Conservation (phyloP, 257 asterid genomes). For the Parsonsia alboflavescens region DNA sequence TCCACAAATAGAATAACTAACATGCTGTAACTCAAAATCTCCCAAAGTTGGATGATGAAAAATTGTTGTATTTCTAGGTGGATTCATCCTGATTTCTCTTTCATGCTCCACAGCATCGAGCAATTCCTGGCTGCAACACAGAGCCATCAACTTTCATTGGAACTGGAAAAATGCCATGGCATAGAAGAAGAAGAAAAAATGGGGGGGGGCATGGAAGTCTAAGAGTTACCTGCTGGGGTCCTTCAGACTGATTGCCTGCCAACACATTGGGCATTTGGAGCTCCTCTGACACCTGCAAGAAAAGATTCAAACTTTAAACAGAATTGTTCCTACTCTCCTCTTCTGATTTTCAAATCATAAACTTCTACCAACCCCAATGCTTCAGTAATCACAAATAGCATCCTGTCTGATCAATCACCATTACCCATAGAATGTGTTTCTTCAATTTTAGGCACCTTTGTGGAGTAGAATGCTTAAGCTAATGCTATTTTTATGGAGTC, state of each 20-base stretch:
- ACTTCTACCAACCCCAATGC: background rate
- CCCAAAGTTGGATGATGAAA: constrained; percentile 96
- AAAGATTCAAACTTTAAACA: background rate
- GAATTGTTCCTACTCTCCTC: background rate
- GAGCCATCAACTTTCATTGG: constrained; percentile 8
- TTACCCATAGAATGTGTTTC: background rate
- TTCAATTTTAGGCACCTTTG: background rate
- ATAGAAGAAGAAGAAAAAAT: background rate
- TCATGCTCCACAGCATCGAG: constrained; percentile 93
- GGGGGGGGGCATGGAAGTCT: background rate
- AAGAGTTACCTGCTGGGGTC: constrained; percentile 66
- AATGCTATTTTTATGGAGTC: background rate
- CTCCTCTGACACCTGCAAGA: constrained; percentile 83
- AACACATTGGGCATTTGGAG: constrained; percentile 94
- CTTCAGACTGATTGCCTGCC: constrained; percentile 77
- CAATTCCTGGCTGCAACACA: constrained; percentile 78
- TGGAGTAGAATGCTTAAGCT: background rate
- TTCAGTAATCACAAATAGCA: background rate
- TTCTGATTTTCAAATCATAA: background rate
- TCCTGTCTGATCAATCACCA: background rate
- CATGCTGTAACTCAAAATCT: constrained; percentile 93
- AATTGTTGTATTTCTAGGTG: constrained; percentile 74
- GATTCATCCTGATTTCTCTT: constrained; percentile 74
- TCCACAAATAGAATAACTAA: constrained; percentile 26
- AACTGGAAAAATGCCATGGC: constrained; percentile 2